Evolutionary conservation across 1,284 basidiomycete genomes (phyloP).

Genomic region (Tetrapyrgos nigripes): DNA sequence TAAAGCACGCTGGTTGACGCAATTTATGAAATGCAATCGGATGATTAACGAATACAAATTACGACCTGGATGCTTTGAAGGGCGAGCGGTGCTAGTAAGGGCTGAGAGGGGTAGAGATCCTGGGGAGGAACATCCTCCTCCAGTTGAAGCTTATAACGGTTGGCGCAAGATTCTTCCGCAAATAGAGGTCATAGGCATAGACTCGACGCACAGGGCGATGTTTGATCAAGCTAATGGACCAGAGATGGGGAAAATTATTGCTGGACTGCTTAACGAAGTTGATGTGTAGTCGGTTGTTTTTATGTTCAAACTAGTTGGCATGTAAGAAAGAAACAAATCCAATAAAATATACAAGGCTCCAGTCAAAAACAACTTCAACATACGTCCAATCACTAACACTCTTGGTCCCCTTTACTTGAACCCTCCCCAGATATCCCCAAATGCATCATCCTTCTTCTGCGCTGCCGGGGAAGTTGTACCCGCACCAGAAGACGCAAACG

Average conservation of each 20-base stretch:
- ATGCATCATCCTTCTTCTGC: constrained; percentile 79
- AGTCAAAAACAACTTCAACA: no score
- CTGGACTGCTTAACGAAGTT: no score
- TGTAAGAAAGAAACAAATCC: no score
- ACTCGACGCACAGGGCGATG: neutral
- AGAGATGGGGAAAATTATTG: neutral
- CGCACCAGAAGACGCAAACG: no score
- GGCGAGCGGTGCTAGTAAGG: neutral
- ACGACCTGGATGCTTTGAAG: neutral
- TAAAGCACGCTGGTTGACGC: neutral
- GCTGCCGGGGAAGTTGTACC: constrained; percentile 18
- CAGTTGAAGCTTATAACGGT: neutral
- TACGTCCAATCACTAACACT: no score
- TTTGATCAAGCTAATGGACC: neutral
- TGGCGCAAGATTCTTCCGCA: neutral
- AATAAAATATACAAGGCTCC: no score
- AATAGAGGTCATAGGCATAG: neutral
- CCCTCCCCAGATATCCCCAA: constrained; percentile 82
- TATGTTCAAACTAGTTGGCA: no score
- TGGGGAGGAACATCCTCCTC: neutral
- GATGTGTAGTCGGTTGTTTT: no score
- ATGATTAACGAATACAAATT: neutral
- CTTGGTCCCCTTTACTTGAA: no score
- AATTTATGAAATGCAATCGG: neutral
- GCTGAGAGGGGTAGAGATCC: neutral